Base-by-base conservation (phyloP, 2,329 filamentous ascomycete genomes). In the Trichophaea hybrida region DNA sequence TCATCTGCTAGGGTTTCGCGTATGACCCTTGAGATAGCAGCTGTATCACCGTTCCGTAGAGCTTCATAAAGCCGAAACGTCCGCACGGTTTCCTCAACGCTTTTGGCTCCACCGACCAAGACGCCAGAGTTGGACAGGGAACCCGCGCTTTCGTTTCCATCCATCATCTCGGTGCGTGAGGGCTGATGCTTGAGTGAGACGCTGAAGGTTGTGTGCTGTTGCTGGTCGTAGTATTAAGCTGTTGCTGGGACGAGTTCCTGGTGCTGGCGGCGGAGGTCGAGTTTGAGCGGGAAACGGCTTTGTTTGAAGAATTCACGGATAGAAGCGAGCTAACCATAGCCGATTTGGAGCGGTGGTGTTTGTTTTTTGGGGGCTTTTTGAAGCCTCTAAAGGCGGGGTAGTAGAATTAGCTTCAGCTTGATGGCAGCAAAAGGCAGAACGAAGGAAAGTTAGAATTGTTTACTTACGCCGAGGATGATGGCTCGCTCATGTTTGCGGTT, bases 31-130 rank as follows among this genome's bases (percentile, higher is more conserved):
- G 87, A 88, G 68, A 98, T 96, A 40, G 86, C 87, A 12, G 84
- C 84, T 0, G 88, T 94, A 71, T 98, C 91, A 57, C 93, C 93
- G 71, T 81, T 93, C 65, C 91, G 82, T 65, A 98, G 76, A 46
- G 90, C 86, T 74, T 97, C 93, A 70, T 97, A 95, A 51, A 96
- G 82, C 66, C 90, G 84, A 73, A 98, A 98, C 66, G 94, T 90
- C 70, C 86, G 83, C 57, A 98, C 88, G 0, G 91, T 96, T 72
- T 95, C 89, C 71, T 98, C 90, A 60, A 98, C 86, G 7, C 53
- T 64, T 31, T 63, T 65, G 12, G 59, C 57, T 24, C 52, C 52
- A 15, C 58, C 60, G 48, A 63, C 61, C 10, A 65, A 52, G 17
- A 65, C 59, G 8, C 63, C 63, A 1, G 63, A 65, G 17, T 57